These are phyloP conservation scores for Knoxia roxburghii DNA, from an alignment of 257 asterid genomes.

Conservation along the genomic window DNA sequence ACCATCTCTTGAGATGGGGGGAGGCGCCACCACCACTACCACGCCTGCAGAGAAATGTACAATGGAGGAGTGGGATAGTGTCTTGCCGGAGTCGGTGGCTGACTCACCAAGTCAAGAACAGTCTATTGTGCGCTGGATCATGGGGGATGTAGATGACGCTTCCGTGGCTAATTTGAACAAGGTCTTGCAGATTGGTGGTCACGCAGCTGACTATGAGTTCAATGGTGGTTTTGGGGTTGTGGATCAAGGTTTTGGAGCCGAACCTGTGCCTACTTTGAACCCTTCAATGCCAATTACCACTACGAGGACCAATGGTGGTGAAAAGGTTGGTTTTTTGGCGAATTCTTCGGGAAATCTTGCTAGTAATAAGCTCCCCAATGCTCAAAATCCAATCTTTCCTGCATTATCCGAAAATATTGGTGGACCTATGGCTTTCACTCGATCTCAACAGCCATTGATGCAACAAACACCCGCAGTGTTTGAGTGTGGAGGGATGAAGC, in stretches of 20 bases:
- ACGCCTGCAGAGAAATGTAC: constrained; percentile 46
- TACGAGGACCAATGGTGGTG: constrained; percentile 31
- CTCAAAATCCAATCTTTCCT: constrained; percentile 29
- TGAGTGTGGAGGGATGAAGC: constrained; percentile 50
- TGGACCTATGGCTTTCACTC: constrained; percentile 34
- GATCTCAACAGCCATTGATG: constrained; percentile 24
- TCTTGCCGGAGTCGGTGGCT: constrained; percentile 58
- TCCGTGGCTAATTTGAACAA: constrained; percentile 55
- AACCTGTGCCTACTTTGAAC: constrained; percentile 29
- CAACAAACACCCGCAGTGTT: no score
- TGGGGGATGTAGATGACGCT: constrained; percentile 91
- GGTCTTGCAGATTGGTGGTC: constrained; percentile 43
- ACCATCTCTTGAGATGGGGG: constrained; percentile 47
- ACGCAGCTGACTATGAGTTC: constrained; percentile 61
- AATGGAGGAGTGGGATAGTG: constrained; percentile 90
- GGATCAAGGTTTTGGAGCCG: constrained; percentile 65
- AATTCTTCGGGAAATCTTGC: constrained; percentile 29
- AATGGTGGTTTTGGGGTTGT: constrained; percentile 47
- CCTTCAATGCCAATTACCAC: constrained; percentile 27
- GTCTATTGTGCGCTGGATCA: constrained; percentile 70
- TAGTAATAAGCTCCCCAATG: constrained; percentile 25
- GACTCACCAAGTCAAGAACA: constrained; percentile 72
- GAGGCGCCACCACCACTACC: constrained; percentile 25
- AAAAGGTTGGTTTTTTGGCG: constrained; percentile 35
- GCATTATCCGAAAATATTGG: constrained; percentile 36